phyloP scores from a whole-genome alignment of 768 basidiomycete species.

The Macrolepiota fuliginosa region DNA sequence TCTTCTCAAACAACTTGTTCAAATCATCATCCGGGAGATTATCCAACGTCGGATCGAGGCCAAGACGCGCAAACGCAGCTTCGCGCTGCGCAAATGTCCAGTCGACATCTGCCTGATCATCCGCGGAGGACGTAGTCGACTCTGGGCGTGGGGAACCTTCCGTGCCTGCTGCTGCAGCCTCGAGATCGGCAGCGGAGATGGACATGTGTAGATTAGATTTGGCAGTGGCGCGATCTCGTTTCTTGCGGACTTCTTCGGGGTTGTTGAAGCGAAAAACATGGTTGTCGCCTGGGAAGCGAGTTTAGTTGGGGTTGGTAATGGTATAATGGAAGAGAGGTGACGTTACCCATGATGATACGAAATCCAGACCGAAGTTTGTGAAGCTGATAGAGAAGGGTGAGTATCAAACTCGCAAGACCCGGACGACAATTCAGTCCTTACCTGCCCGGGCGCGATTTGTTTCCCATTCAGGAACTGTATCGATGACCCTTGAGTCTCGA shows the following conservation, averaged over 20 bases:
- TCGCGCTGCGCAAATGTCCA: constrained; percentile 98
- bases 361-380: constrained; percentile 92
- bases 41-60: constrained; percentile 86
- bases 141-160: constrained; percentile 68
- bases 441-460: constrained; percentile 74
- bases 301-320: constrained; percentile 2
- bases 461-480: constrained; percentile 90
- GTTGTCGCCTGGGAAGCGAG: constrained; percentile 65
- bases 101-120: constrained; percentile 73
- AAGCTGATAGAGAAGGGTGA: constrained; percentile 37
- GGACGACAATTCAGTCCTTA: constrained; percentile 31
- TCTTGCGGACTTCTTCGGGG: constrained; percentile 91
- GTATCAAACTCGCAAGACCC: background rate
- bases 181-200: constrained; percentile 65
- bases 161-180: constrained; percentile 36
- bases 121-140: constrained; percentile 69
- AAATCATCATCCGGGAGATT: constrained; percentile 93
- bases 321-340: constrained; percentile 12
- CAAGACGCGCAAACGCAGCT: constrained; percentile 84
- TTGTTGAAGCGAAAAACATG: constrained; percentile 98
- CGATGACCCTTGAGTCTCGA: background rate
- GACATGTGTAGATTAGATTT: constrained; percentile 69
- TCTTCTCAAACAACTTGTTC: constrained; percentile 91
- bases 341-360: constrained; percentile 91
- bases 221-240: constrained; percentile 75